Percentiles rank a stretch among this genome's conserved stretches.
Evolutionary conservation across 306 rosid species (phyloP).

Genomic region (Rosa persica): DNA sequence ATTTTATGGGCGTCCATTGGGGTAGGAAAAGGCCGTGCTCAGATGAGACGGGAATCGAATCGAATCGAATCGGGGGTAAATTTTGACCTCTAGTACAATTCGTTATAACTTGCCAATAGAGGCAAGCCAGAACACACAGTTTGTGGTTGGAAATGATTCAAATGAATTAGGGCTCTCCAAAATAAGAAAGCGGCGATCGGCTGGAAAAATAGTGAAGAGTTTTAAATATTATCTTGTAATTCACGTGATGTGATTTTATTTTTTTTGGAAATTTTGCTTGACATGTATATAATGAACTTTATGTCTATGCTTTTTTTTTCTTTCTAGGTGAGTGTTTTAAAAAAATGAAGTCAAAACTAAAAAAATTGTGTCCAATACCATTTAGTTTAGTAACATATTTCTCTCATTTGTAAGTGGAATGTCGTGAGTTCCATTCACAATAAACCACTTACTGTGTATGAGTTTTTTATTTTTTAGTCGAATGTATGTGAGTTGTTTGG

Average conservation of each 20-base stretch:
- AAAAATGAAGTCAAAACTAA: too few relatives aligned
- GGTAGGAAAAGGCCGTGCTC: constrained; percentile 3
- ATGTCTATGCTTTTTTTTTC: too few relatives aligned
- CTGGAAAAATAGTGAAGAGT: neutral
- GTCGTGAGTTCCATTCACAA: too few relatives aligned
- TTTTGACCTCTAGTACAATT: neutral
- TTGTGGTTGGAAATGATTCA: neutral
- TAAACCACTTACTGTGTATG: too few relatives aligned
- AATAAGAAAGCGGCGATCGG: neutral
- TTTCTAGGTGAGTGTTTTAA: too few relatives aligned
- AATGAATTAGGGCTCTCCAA: neutral
- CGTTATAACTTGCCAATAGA: neutral
- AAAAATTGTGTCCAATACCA: too few relatives aligned
- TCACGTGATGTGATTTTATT: neutral
- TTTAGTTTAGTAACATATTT: too few relatives aligned
- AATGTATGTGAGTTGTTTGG: too few relatives aligned
- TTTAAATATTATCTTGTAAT: neutral
- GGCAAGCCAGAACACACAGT: neutral
- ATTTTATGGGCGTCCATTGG: neutral
- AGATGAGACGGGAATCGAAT: neutral
- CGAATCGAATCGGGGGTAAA: neutral
- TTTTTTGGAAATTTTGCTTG: too few relatives aligned
- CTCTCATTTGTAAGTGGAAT: too few relatives aligned
- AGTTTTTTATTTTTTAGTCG: neutral
- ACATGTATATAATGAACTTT: too few relatives aligned